Evolutionary conservation across 352 stramenopile species (phyloP), one percentile per base, ranked within the genome.

Genomic region (Aphanomyces invadans): DNA sequence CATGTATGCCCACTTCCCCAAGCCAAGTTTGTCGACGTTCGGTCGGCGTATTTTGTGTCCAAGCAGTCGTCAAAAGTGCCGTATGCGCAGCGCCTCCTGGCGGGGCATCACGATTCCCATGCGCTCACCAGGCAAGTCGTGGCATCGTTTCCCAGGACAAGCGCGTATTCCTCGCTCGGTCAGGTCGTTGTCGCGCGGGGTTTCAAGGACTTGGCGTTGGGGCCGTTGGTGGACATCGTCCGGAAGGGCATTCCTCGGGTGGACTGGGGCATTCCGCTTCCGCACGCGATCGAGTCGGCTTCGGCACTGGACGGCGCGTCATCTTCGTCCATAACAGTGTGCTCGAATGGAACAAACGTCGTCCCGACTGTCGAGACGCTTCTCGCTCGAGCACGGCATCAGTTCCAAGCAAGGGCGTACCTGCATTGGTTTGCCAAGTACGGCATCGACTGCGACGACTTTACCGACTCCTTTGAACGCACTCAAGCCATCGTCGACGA

Each of bases 21-120:
- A 0, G 61, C 71, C 31, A 90, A 88, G 55, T 89, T 92, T 29
- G 38, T 92, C 12, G 81, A 91, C n/a, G 74, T 83, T 9, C 77
- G 78, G 3, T 86, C 77, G 0, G 77, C 49, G 29, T 67, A 67
- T 38, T 39, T 32, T 23, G 21, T 19, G 15, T 9, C 12, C 15
- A 67, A 67, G 12, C n/a, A 9, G 38, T 54, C 11, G 23, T 3
- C 36, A 15, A 42, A 42, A 33, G 19, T 54, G n/a, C 1, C 36
- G 23, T 54, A 39, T 63, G 17, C 55, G 12, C 55, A 63, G 33
- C 36, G 2, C 32, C 52, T 38, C 4, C 31, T 38, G 12, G 55
- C 36, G 9, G n/a, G 10, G 17, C 32, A 52, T 52, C 21, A 45
- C 19, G 38, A 46, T 9, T 23, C 31, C 21, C 19, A 10, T 11